These are phyloP conservation scores for Paxillus involutus DNA, from an alignment of 768 basidiomycete species.

Conservation along the genomic window DNA sequence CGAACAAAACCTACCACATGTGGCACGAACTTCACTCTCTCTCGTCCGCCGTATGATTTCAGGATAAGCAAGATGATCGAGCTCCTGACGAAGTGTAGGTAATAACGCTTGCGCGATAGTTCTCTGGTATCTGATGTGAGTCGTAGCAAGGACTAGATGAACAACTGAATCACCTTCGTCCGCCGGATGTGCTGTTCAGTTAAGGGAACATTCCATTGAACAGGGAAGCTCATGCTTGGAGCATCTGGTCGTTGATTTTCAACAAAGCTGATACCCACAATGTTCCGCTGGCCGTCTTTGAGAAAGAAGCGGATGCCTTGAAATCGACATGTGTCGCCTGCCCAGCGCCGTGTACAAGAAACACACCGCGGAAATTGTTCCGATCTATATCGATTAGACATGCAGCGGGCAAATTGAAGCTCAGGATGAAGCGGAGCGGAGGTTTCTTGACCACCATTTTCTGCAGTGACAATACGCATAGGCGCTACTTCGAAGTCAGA, in stretches of 20 bases:
- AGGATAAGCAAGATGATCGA: conserved; percentile 53
- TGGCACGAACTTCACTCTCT: conserved; percentile 81
- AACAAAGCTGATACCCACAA: conserved; percentile 69
- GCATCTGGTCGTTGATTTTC: conserved; percentile 59
- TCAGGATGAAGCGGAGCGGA: conserved; percentile 53
- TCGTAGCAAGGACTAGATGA: neutral
- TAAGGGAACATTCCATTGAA: conserved; percentile 64
- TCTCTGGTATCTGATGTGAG: conserved; percentile 39
- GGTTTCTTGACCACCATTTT: conserved; percentile 28
- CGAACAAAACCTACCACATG: conserved; percentile 62
- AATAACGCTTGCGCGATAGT: conserved; percentile 70
- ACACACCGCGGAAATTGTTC: conserved; percentile 80
- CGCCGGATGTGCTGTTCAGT: conserved; percentile 48
- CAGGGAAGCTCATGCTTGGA: conserved; percentile 61
- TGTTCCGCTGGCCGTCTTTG: conserved; percentile 55
- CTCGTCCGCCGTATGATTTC: conserved; percentile 70
- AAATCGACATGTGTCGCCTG: conserved; percentile 84
- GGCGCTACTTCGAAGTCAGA: conserved; percentile 14
- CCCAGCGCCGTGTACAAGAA: conserved; percentile 84
- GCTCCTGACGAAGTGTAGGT: conserved; percentile 63
- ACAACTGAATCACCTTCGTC: conserved; percentile 52
- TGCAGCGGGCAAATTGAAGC: conserved; percentile 77
- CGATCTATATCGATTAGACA: conserved; percentile 75
- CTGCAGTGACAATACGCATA: conserved; percentile 32
- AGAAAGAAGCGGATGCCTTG: conserved; percentile 82